These are phyloP conservation scores for Leavenworthia alabamica DNA, from an alignment of 345 rosid species.

Conservation along the genomic window DNA sequence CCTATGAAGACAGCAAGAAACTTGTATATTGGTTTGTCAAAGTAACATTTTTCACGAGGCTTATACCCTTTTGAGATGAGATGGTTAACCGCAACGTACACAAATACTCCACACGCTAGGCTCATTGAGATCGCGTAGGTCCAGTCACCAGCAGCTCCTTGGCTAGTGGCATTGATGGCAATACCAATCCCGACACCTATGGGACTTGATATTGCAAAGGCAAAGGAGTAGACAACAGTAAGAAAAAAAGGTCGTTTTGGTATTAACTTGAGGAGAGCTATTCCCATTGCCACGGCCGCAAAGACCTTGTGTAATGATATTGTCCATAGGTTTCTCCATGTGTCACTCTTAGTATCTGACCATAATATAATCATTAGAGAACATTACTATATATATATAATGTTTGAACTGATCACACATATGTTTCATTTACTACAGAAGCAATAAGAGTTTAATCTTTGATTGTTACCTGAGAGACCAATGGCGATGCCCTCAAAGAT, in stretches of 20 bases:
- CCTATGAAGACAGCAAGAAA: conserved; percentile 69
- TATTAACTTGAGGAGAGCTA: conserved; percentile 66
- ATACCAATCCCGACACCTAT: conserved; percentile 80
- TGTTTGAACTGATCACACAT: neutral
- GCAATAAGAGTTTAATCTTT: neutral
- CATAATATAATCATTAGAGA: neutral
- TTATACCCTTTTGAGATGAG: conserved; percentile 73
- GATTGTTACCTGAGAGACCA: conserved; percentile 62
- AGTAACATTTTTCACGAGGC: conserved; percentile 43
- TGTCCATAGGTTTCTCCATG: conserved; percentile 92
- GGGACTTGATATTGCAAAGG: conserved; percentile 74
- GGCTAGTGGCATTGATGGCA: conserved; percentile 67
- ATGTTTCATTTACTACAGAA: neutral
- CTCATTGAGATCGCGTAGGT: conserved; percentile 71
- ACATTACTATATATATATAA: neutral
- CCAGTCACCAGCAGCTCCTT: conserved; percentile 65
- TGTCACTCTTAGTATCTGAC: conserved; percentile 44
- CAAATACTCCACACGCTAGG: conserved; percentile 77
- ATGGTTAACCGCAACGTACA: conserved; percentile 76
- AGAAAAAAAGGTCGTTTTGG: conserved; percentile 71
- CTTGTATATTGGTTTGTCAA: conserved; percentile 62
- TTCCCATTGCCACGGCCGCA: conserved; percentile 86
- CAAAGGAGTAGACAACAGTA: conserved; percentile 58
- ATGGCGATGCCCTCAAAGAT: conserved; percentile 85
- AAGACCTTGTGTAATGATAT: conserved; percentile 75